A percentile compares a stretch with the other conserved stretches of the same genome.
Evolutionary conservation across 306 rosid species (phyloP).

Genomic region (Prunus mira): DNA sequence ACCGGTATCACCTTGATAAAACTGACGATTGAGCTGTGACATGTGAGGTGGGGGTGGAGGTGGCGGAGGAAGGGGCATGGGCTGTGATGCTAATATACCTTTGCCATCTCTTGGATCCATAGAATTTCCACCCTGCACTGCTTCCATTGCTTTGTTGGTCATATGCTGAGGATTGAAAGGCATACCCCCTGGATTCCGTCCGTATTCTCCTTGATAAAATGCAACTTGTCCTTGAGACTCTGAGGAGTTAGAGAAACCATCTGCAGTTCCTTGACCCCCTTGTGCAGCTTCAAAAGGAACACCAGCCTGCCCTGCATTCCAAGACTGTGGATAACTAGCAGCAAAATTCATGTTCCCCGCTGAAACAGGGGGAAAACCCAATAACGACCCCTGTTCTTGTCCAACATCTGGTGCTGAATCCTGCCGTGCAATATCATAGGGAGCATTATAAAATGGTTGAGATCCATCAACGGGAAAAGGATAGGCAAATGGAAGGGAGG

Average conservation of each 20-base stretch:
- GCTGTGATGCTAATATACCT: slow-evolving; percentile 66
- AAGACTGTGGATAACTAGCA: slow-evolving; percentile 59
- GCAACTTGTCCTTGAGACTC: slow-evolving; percentile 43
- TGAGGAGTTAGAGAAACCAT: slow-evolving; percentile 31
- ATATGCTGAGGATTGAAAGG: slow-evolving; percentile 24
- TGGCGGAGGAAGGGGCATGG: slow-evolving; percentile 52
- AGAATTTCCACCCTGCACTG: slow-evolving; percentile 44
- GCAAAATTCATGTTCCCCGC: slow-evolving; percentile 50
- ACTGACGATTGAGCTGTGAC: slow-evolving; percentile 55
- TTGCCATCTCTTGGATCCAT: slow-evolving; percentile 77
- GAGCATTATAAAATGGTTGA: slow-evolving; percentile 66
- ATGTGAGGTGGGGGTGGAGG: slow-evolving; percentile 55
- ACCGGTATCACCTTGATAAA: slow-evolving; percentile 53
- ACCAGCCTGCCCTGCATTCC: slow-evolving; percentile 65
- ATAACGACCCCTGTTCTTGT: slow-evolving; percentile 61
- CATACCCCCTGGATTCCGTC: slow-evolving; percentile 34
- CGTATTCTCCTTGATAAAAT: slow-evolving; percentile 43
- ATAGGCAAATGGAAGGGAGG: slow-evolving; percentile 62
- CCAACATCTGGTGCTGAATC: slow-evolving; percentile 64
- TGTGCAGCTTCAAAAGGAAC: slow-evolving; percentile 49
- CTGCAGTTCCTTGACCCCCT: slow-evolving; percentile 34
- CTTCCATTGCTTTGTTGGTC: slow-evolving; percentile 37
- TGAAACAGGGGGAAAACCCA: slow-evolving; percentile 73
- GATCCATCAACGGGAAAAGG: slow-evolving; percentile 71
- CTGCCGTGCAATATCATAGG: slow-evolving; percentile 69